Evolutionary conservation across 1,139 yeast genomes (phyloP).

Genomic region (Candida neerlandica): DNA sequence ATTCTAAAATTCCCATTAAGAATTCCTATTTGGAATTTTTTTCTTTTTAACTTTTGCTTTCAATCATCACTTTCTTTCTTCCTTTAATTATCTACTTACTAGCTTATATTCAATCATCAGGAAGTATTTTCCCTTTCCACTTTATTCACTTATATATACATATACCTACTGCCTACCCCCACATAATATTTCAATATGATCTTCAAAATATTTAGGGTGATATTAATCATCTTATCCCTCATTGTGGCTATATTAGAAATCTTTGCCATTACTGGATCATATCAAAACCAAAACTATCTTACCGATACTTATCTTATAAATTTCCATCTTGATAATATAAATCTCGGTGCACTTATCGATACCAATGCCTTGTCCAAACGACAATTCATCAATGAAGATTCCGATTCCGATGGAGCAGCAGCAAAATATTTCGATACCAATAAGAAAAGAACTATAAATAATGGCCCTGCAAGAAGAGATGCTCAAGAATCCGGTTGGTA

Average conservation of each 20-base stretch:
- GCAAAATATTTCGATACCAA: background rate
- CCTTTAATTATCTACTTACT: too few species aligned
- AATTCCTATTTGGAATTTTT: background rate
- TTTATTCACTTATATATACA: too few species aligned
- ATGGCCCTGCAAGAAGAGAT: background rate
- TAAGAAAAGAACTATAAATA: background rate
- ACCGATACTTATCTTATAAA: slow-evolving; percentile 42
- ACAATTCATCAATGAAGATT: background rate
- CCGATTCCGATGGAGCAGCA: background rate
- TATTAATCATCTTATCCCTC: slow-evolving; percentile 40
- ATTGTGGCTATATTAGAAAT: slow-evolving; percentile 32
- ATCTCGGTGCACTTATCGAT: slow-evolving; percentile 32
- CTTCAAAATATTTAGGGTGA: slow-evolving; percentile 38
- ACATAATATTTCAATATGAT: slow-evolving; percentile 18
- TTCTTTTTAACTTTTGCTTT: background rate
- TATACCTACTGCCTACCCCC: background rate
- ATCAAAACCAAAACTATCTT: slow-evolving; percentile 35
- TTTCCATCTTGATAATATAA: slow-evolving; percentile 37
- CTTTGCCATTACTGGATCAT: slow-evolving; percentile 48
- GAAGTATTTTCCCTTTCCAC: too few species aligned
- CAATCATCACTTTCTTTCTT: background rate
- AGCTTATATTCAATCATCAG: background rate
- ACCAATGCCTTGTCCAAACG: background rate
- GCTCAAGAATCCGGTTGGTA: slow-evolving; percentile 8
- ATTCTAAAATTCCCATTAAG: background rate